phyloP scores from a whole-genome alignment of 164 flowering plant genomes.

The Vitis vinifera region ASM3070453v1 NC_081817.1:16130001-16130500 shows the following conservation, averaged over 20 bases:
- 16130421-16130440: slow-evolving; percentile 36
- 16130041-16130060: slow-evolving; percentile 97
- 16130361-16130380: slow-evolving; percentile 35
- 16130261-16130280: slow-evolving; percentile 58
- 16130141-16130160: slow-evolving; percentile 82
- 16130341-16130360: background rate
- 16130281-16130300: slow-evolving; percentile 55
- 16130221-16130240: slow-evolving; percentile 84
- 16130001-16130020: slow-evolving; percentile 74
- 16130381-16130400: slow-evolving; percentile 38
- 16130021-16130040: slow-evolving; percentile 79
- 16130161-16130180: slow-evolving; percentile 80
- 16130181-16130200: slow-evolving; percentile 42
- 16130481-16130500: slow-evolving; percentile 57
- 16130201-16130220: slow-evolving; percentile 53
- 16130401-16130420: slow-evolving; percentile 43
- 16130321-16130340: slow-evolving; percentile 4
- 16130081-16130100: slow-evolving; percentile 44
- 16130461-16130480: slow-evolving; percentile 45
- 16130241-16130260: slow-evolving; percentile 60
- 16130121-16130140: slow-evolving; percentile 68
- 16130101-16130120: slow-evolving; percentile 60
- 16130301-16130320: slow-evolving; percentile 53
- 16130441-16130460: slow-evolving; percentile 52
- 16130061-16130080: slow-evolving; percentile 75